Conservation (phyloP, 2,329 filamentous ascomycete genomes). For the Aspergillus texensis region DNA sequence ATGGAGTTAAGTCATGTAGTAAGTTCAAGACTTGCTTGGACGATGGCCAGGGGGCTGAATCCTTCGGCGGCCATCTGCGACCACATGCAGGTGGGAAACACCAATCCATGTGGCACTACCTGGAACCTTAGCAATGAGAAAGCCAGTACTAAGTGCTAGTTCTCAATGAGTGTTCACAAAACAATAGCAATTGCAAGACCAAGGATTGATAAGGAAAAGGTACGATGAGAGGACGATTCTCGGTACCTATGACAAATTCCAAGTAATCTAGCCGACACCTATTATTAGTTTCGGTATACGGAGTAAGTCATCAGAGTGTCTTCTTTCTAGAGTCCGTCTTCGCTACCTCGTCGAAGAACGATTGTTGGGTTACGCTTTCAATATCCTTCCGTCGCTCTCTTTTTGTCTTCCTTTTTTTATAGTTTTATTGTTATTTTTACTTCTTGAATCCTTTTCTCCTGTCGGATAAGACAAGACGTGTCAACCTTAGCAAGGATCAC, state of each 20-base stretch:
- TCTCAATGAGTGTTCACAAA: background rate
- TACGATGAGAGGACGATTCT: background rate
- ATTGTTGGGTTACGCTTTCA: background rate
- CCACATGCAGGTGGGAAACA: background rate
- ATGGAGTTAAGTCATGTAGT: background rate
- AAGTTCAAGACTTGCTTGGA: background rate
- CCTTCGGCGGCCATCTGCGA: background rate
- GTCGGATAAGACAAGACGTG: conserved; percentile 14
- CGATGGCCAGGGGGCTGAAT: background rate
- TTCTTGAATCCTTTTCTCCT: background rate
- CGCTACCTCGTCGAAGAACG: background rate
- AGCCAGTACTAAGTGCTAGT: background rate
- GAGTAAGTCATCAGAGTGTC: background rate
- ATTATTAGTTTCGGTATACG: background rate
- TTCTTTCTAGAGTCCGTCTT: background rate
- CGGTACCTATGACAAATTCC: background rate
- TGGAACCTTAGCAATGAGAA: conserved; percentile 2
- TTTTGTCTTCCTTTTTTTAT: background rate
- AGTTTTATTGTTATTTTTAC: conserved; percentile 8
- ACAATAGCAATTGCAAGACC: background rate
- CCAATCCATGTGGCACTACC: background rate
- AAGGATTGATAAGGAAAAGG: background rate
- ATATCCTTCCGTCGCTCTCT: background rate
- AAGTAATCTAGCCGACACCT: background rate
- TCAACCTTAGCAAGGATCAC: conserved; percentile 23